Evolutionary conservation across 108 stramenopile species (phyloP), one percentile per base, ranked within the genome.

Genomic region (Chaetoceros tenuissimus): DNA sequence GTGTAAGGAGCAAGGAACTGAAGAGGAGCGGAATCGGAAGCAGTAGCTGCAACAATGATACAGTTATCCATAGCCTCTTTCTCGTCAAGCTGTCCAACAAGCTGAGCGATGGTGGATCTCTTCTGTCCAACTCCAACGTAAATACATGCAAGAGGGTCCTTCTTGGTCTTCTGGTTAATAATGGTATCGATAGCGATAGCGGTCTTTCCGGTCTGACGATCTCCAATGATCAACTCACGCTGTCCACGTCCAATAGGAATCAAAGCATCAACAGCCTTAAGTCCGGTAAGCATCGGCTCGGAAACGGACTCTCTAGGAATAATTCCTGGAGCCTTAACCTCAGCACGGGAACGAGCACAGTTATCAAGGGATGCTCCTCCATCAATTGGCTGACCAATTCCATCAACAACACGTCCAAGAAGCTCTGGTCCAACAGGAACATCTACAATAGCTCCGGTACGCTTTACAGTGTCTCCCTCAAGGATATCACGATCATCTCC

Each of bases 81-180:
- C 62, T 97, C 96, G 60, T 95, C 94, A n/a, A 99, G 91, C 71
- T 95, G 91, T 71, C 95, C 96, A 44, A 97, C 98, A 51, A 99
- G 92, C 75, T 99, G 98, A 67, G 98, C 98, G 60, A 99, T 97
- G 77, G 98, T 99, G 63, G 98, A 99, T 76, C 98, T 80, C 92
- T 99, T 99, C 74, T 99, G 98, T 77, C 98, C 98, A 60, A 99
- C 96, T 71, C 96, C 98, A 60, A 99, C 98, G 92, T 99, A 99
- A 74, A 99, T 96, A 74, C 98, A 99, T 66, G 94, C 94, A 55
- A 99, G 87, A 52, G 95, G 94, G 44, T 97, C 98, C 75, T 90
- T 89, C 86, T 94, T 94, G 78, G 95, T 96, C 86, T 96, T 99
- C 85, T 99, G 97, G 96, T 99, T 99, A 87, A 99, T 99, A 69